Evolutionary conservation across 2,329 filamentous ascomycete genomes (phyloP).

Genomic region (Beauveria bassiana): DNA sequence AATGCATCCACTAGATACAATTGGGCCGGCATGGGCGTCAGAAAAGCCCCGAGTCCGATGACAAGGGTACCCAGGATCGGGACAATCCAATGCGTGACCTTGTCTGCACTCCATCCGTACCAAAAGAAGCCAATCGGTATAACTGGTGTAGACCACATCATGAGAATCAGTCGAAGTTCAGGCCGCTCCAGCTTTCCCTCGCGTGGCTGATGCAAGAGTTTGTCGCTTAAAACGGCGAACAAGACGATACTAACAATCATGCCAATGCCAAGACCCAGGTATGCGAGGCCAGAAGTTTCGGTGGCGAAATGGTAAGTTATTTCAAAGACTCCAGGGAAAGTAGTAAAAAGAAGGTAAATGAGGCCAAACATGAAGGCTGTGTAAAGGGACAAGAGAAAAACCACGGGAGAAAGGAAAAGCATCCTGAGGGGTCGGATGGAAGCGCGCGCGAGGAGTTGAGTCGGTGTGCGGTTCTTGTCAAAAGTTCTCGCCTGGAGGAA

Average conservation of each 20-base stretch:
- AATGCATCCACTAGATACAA: not conserved
- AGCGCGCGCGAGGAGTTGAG: conserved; percentile 23
- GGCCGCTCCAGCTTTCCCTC: conserved; percentile 19
- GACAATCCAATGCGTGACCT: conserved; percentile 45
- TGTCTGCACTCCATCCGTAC: conserved; percentile 50
- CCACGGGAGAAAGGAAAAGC: conserved; percentile 31
- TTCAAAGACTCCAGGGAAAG: conserved; percentile 29
- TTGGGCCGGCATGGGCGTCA: not conserved
- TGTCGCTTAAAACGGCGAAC: conserved; percentile 14
- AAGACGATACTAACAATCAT: conserved; percentile 20
- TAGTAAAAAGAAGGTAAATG: conserved; percentile 31
- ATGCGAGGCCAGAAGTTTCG: conserved; percentile 28
- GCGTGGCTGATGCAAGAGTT: not conserved
- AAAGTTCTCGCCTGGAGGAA: conserved; percentile 13
- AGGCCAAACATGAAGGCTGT: conserved; percentile 28
- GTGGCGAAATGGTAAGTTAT: conserved; percentile 25
- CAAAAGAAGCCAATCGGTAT: conserved; percentile 46
- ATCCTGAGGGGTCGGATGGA: conserved; percentile 35
- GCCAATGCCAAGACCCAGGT: conserved; percentile 41
- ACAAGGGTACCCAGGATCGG: conserved; percentile 46
- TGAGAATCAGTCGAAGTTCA: conserved; percentile 44
- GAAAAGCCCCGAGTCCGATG: conserved; percentile 34
- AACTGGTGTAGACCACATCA: conserved; percentile 27
- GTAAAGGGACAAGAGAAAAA: conserved; percentile 31
- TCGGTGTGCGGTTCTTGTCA: conserved; percentile 9